Base-by-base conservation (phyloP, 768 basidiomycete species). In the Boletus rubropictus region DNA sequence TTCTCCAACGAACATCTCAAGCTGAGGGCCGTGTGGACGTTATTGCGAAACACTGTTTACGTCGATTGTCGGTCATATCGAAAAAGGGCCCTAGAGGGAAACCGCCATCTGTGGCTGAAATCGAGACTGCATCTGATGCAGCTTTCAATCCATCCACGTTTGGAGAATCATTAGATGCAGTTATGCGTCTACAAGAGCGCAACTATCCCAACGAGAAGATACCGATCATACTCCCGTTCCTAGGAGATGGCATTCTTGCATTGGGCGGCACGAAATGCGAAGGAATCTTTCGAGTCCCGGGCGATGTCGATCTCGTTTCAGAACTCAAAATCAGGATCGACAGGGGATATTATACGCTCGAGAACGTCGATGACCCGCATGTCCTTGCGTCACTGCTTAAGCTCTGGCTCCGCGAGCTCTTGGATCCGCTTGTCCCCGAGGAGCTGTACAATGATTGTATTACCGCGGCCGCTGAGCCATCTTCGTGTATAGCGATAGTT, bases 81-180 rank as follows among this genome's bases (percentile, higher is more conserved):
- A 82, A 82, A 65, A 91, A 88, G 60, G 92, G 93, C 0, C 89
- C 90, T 0, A 73, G 89, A 54, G 90, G 91, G 2, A 91, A 90
- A 59, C 77, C 89, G 1, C 88, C 93, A 3, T 79, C 81, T 2
- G 68, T 81, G 20, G 75, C 83, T 9, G 94, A 97, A 68, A 95
- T 97, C 47, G 92, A 95, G 69, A 89, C 86, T 2, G 93, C 93
- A 18, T 86, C 88, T 80, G 90, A 93, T 57, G 91, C 92, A 22
- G 92, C 94, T 7, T 97, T 96, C 70, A 88, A 93, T 53, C 91
- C 93, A 0, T 93, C 90, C 1, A 92, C 88, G 1, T 97, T 96
- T 58, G 91, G 92, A 12, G 91, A 94, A 70, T 84, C 89, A 0
- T 73, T 97, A 11, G 87, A 88, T 52, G 82, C 82, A 21, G 86